A percentile compares a stretch with the other conserved stretches of the same genome.
phyloP scores from a whole-genome alignment of 2,329 filamentous ascomycete genomes.

The Fusarium hostae region DNA sequence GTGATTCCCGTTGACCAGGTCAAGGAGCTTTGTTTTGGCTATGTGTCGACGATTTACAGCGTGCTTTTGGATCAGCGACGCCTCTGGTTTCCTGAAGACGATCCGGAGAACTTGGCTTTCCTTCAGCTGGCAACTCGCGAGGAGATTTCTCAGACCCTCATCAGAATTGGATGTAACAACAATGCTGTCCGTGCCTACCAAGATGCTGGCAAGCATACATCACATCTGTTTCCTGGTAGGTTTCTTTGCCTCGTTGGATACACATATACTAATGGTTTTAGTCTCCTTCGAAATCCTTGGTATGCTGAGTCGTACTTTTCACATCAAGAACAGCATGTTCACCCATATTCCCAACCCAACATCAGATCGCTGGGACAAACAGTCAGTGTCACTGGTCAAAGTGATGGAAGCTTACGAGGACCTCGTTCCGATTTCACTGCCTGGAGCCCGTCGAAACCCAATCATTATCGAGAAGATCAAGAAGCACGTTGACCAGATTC shows the following conservation, averaged over 20 bases:
- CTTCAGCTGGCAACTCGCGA: constrained; percentile 61
- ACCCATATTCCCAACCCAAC: constrained; percentile 69
- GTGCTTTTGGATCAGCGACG: constrained; percentile 53
- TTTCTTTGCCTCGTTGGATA: neutral
- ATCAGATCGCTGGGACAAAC: constrained; percentile 63
- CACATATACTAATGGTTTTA: constrained; percentile 41
- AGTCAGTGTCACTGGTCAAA: constrained; percentile 57
- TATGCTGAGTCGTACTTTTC: constrained; percentile 64
- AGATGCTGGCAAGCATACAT: constrained; percentile 52
- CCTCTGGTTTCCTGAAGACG: constrained; percentile 53
- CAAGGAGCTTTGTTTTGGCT: constrained; percentile 67
- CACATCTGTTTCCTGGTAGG: constrained; percentile 63
- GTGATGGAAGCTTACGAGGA: constrained; percentile 54
- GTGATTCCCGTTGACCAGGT: constrained; percentile 64
- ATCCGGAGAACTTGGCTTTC: constrained; percentile 54
- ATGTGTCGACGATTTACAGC: constrained; percentile 65
- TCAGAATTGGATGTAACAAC: constrained; percentile 64
- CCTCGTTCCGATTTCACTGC: constrained; percentile 43
- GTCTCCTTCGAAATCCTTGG: constrained; percentile 68
- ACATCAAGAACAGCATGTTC: constrained; percentile 61
- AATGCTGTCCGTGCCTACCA: constrained; percentile 60
- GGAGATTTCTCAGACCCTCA: constrained; percentile 64
- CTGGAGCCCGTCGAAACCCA: constrained; percentile 29
- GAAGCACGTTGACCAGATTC: constrained; percentile 42
- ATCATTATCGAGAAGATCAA: constrained; percentile 42